These are phyloP conservation scores for Oryza nivara DNA, from an alignment of 176 grass and related monocot species.

Conservation along the genomic window DNA sequence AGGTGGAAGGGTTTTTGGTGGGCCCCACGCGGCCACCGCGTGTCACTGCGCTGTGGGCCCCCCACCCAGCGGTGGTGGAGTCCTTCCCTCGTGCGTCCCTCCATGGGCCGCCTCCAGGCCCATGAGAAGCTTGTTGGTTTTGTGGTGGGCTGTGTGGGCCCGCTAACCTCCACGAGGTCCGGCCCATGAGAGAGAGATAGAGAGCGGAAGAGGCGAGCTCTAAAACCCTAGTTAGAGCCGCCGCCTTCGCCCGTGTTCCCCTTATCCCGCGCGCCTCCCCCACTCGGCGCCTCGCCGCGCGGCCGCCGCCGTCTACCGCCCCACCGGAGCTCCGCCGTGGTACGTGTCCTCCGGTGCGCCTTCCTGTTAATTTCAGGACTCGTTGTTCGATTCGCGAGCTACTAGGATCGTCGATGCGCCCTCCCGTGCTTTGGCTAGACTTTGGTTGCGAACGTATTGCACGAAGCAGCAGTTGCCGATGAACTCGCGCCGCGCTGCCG, in stretches of 20 bases:
- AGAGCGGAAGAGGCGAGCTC: neutral
- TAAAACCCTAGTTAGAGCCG: neutral
- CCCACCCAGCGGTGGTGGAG: neutral
- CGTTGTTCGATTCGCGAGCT: neutral
- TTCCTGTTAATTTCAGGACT: neutral
- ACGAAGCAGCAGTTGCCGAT: neutral
- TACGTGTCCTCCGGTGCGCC: neutral
- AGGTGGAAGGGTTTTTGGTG: slow-evolving; percentile 39
- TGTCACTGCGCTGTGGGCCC: slow-evolving; percentile 23
- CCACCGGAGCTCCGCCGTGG: neutral
- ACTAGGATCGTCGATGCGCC: neutral
- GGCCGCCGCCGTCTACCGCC: neutral
- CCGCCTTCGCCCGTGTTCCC: neutral
- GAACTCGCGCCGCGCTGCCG: no score
- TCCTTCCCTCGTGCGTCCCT: no score
- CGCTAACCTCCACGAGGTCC: neutral
- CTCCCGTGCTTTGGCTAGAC: neutral
- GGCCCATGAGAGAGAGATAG: neutral
- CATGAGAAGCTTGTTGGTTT: no score
- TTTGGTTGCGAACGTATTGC: neutral
- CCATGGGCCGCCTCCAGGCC: no score
- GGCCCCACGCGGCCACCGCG: neutral
- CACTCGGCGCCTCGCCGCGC: neutral
- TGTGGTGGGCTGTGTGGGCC: neutral
- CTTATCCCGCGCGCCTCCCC: neutral